Base-by-base conservation (phyloP, 176 grass and related monocot species). In the Hyparrhenia diplandra region DNA sequence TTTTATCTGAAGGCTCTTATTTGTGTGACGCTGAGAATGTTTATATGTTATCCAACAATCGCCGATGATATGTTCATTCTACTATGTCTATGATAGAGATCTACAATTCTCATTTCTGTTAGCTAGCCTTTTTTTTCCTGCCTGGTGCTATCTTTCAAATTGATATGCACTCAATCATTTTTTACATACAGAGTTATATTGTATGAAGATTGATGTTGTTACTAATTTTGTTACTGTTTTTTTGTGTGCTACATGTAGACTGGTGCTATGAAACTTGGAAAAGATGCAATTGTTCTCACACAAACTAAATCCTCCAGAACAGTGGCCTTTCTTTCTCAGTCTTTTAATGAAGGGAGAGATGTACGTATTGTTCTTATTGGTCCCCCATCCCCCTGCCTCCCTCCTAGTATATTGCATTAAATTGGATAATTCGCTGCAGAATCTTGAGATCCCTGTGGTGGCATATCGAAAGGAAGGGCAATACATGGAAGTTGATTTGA, bases 181-280 rank as follows among this genome's bases (percentile, higher is more conserved):
- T 73, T 46, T 52, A 27, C 25, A 42, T 82, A 23, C 37, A 69
- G 11, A 69, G 21, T 58, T 76, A 69, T 81, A 18, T 41, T 37
- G 8, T 30, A 61, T 49, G 18, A 46, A 58, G 25, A 62, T 67
- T 52, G 29, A 54, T 51, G 24, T 43, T 64, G 9, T 69, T 77
- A 31, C 39, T 74, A 28, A 37, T 49, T 25, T 29, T 14, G n/a
- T 84, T 40, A 76, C 32, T 71, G 16, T 65, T 76, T 85, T 85
- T 62, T 2, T 64, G 2, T 34, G 40, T 69, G 6, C 74, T 83
- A 52, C 80, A 71, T 85, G 67, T 87, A 97, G 94, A 97, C 91
- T 84, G 91, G 91, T 81, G 83, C 94, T 49, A 97, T 97, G 94
- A 91, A 85, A 87, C 91, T 97, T 64, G 94, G 94, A 72, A 97